phyloP scores from a whole-genome alignment of 176 grass and related monocot species.

The Cenchrus americanus region DNA sequence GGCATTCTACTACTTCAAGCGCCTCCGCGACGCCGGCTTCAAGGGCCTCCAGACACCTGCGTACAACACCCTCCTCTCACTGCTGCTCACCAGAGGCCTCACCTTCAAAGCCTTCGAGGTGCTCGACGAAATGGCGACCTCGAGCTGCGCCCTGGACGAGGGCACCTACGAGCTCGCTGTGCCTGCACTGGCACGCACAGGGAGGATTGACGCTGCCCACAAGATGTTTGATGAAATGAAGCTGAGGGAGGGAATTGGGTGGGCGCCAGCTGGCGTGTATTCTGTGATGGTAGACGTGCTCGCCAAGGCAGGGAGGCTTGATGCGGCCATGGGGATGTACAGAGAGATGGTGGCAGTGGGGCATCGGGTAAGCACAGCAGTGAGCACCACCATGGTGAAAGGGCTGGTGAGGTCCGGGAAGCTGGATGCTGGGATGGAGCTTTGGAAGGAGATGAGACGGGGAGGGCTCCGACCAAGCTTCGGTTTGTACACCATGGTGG shows the following conservation, averaged over 20 bases:
- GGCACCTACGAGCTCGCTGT: conserved; percentile 85
- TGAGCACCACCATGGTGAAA: conserved; percentile 72
- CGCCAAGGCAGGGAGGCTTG: conserved; percentile 82
- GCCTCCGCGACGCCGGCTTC: conserved; percentile 67
- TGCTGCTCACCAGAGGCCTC: conserved; percentile 79
- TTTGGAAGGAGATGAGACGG: conserved; percentile 82
- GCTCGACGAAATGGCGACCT: conserved; percentile 70
- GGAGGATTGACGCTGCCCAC: conserved; percentile 75
- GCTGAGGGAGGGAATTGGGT: conserved; percentile 39
- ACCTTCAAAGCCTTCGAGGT: conserved; percentile 92
- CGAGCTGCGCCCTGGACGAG: conserved; percentile 51
- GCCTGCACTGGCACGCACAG: conserved; percentile 70
- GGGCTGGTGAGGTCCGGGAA: conserved; percentile 80
- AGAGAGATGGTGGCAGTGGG: conserved; percentile 77
- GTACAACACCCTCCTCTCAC: conserved; percentile 82
- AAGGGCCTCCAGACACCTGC: conserved; percentile 53
- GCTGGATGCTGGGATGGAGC: conserved; percentile 82
- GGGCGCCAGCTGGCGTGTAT: conserved; percentile 53
- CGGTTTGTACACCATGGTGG: conserved; percentile 80
- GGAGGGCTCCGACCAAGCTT: conserved; percentile 76
- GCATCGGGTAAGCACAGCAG: conserved; percentile 52
- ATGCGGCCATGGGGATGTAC: conserved; percentile 81
- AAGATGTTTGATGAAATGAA: conserved; percentile 92
- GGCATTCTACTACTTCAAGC: conserved; percentile 91
- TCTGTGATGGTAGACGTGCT: conserved; percentile 77